Evolutionary conservation across 257 asterid species (phyloP).

Genomic region (Cynanchum wilfordii): DNA sequence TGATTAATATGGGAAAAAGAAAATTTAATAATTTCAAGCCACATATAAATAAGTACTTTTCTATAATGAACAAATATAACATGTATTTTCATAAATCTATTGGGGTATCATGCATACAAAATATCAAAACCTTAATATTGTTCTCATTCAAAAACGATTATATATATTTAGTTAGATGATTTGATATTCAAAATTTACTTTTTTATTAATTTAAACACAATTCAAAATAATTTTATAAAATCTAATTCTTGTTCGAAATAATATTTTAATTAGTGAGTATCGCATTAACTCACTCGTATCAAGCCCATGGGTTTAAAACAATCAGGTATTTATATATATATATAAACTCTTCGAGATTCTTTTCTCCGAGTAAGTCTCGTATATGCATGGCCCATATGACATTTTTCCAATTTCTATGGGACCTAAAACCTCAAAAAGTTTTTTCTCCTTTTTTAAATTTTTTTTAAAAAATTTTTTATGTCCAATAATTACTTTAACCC

Average conservation of each 20-base stretch:
- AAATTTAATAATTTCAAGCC: not conserved
- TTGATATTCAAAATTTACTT: too few species aligned
- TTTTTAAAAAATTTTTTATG: too few species aligned
- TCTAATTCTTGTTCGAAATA: too few species aligned
- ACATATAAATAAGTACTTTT: not conserved
- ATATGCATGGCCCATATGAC: slow-evolving; percentile 20
- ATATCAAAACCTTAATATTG: not conserved
- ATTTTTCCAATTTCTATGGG: not conserved
- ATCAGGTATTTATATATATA: too few species aligned
- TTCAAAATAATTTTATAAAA: too few species aligned
- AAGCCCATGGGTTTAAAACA: too few species aligned
- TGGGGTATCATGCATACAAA: not conserved
- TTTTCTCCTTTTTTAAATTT: too few species aligned
- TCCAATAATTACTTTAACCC: too few species aligned
- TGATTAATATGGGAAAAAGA: not conserved
- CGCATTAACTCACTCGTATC: too few species aligned
- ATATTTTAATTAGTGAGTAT: too few species aligned
- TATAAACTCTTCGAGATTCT: slow-evolving; percentile 3
- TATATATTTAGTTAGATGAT: too few species aligned
- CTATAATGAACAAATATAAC: not conserved
- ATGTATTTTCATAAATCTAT: not conserved
- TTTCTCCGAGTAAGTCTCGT: slow-evolving; percentile 9
- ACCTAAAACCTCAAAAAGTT: not conserved
- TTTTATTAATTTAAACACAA: too few species aligned
- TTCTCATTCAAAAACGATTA: slow-evolving; percentile 1